These are phyloP conservation scores for Nothophoma quercina DNA, from an alignment of 2,329 filamentous ascomycete genomes.

Conservation along the genomic window DNA sequence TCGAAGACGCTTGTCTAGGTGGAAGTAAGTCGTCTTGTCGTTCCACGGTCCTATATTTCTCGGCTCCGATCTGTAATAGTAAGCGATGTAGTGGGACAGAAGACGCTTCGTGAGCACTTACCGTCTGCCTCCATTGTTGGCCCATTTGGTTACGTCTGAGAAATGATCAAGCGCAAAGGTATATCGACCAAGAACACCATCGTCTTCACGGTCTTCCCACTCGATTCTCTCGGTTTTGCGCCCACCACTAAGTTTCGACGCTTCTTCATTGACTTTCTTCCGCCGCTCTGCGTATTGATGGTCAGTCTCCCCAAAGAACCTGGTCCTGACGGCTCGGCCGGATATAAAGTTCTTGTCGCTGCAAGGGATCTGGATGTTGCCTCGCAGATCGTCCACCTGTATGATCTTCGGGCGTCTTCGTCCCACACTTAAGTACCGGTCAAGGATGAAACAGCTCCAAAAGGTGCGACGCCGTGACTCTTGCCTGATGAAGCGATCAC, in stretches of 20 bases:
- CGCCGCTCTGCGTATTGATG: constrained; percentile 23
- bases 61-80: constrained; percentile 31
- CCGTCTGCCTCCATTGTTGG: constrained; percentile 64
- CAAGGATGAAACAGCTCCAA: constrained; percentile 77
- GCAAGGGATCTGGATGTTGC: constrained; percentile 70
- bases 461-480: constrained; percentile 74
- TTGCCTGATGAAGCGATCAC: constrained; percentile 62
- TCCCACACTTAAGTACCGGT: constrained; percentile 72
- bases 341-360: constrained; percentile 71
- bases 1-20: constrained; percentile 61
- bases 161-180: constrained; percentile 64
- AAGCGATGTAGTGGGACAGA: neutral
- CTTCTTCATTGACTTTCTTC: constrained; percentile 10
- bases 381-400: constrained; percentile 62
- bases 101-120: constrained; percentile 38
- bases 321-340: constrained; percentile 63
- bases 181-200: constrained; percentile 59
- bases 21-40: constrained; percentile 61
- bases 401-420: constrained; percentile 68
- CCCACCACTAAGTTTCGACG: constrained; percentile 7
- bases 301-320: constrained; percentile 29
- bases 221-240: constrained; percentile 8
- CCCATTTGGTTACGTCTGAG: constrained; percentile 65
- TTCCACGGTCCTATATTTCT: constrained; percentile 68
- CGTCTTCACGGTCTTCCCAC: constrained; percentile 61